These are phyloP conservation scores for Scutellospora calospora DNA, from an alignment of 371 early-diverging fungal genomes.

Conservation along the genomic window DNA sequence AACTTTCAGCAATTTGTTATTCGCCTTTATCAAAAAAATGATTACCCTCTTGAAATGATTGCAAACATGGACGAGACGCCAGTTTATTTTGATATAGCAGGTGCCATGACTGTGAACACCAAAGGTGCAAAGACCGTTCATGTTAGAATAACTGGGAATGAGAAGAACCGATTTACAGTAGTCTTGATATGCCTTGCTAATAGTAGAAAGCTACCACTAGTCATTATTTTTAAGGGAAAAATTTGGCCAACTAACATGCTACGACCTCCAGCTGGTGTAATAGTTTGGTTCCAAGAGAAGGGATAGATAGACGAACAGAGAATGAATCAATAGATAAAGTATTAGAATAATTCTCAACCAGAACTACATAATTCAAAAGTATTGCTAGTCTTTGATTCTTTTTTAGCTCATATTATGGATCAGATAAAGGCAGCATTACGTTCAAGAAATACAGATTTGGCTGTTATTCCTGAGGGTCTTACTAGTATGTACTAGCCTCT, in stretches of 20 bases:
- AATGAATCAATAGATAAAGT: too few species aligned
- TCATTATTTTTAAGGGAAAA: too few species aligned
- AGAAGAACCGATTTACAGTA: constrained; percentile 13
- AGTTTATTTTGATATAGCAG: constrained; percentile 36
- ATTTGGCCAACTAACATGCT: too few species aligned
- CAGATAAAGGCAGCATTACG: too few species aligned
- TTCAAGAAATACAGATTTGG: too few species aligned
- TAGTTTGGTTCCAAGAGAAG: not conserved
- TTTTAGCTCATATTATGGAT: too few species aligned
- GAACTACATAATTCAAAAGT: too few species aligned
- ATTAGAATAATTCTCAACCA: too few species aligned
- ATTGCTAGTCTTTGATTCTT: too few species aligned
- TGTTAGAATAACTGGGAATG: not conserved
- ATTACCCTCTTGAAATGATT: not conserved
- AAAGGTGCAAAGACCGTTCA: constrained; percentile 7
- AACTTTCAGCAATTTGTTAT: constrained; percentile 23
- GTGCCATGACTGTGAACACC: not conserved
- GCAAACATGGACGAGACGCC: constrained; percentile 38
- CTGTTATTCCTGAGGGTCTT: too few species aligned
- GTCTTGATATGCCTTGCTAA: not conserved
- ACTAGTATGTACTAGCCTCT: too few species aligned
- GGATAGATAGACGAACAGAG: not conserved
- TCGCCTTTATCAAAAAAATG: not conserved
- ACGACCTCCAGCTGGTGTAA: not conserved
- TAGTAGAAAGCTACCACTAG: not conserved